Base-by-base conservation (phyloP, 768 basidiomycete genomes). In the Leccinum subgranulosum region DNA sequence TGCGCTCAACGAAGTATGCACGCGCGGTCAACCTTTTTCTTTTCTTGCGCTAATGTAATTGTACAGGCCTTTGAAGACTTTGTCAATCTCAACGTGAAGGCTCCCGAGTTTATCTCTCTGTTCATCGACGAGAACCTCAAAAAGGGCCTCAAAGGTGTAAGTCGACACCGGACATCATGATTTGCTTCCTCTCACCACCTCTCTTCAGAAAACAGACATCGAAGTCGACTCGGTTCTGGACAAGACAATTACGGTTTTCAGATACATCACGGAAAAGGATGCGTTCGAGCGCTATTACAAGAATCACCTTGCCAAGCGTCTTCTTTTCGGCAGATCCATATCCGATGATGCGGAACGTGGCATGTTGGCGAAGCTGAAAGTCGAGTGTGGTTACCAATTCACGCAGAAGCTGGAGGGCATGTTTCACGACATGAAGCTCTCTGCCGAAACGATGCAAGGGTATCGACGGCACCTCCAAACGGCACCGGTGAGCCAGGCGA, bases 271-370 rank as follows among this genome's bases (percentile, higher is more conserved):
- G 2, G 95, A 98, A 73, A 98, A 98, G 74, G 97, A 99, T 68
- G 84, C 94, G 14, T 99, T 99, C 69, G 97, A 99, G 72, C 84
- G 92, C 33, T 98, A 98, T 72, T 99, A 99, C 78, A 98, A 98
- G 75, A 82, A 81, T 15, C 97, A 98, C 71, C 86, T 99, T 29
- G 92, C 96, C 6, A 92, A 94, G 69, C 92, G 97, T 33, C 80
- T 99, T 11, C 80, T 98, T 29, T 81, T 84, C 28, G 85, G 84
- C 10, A 87, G 95, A 17, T 96, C 94, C 19, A 85, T 95, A 7
- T 97, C 94, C 1, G 97, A 99, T 64, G 97, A 99, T 73, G 95
- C 97, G 3, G 97, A 99, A 69, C 88, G 91, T 48, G 92, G 90
- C 57, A 98, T 99, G 94, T 82, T 99, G 2, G 88, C 93, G 48